These are phyloP conservation scores for Podaxis mareebaensis DNA, from an alignment of 768 basidiomycete genomes.

Conservation along the genomic window DNA sequence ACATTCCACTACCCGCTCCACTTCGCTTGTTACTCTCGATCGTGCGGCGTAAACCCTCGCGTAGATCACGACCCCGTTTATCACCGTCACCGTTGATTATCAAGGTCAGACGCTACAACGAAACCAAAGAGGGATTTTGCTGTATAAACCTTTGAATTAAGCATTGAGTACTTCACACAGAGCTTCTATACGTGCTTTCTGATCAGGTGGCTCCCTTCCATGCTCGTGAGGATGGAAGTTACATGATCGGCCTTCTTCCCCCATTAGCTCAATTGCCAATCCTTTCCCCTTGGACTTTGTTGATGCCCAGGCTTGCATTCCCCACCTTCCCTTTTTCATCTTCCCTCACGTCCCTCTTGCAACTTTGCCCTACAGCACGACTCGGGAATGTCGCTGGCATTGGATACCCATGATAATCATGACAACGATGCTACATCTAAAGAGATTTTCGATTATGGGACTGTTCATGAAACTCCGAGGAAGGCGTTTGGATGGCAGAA, in stretches of 20 bases:
- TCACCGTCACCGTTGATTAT: not conserved
- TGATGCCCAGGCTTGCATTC: not conserved
- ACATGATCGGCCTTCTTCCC: not conserved
- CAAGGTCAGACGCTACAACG: not conserved
- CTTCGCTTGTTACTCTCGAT: not conserved
- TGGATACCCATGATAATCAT: not conserved
- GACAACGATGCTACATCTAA: not conserved
- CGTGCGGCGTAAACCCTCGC: not conserved
- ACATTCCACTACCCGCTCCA: not conserved
- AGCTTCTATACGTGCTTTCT: not conserved
- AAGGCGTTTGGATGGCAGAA: conserved; percentile 9
- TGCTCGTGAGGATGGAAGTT: not conserved
- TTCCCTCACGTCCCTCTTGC: not conserved
- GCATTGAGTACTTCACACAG: not conserved
- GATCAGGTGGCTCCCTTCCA: not conserved
- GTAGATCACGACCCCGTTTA: not conserved
- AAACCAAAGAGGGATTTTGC: not conserved
- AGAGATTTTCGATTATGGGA: not conserved
- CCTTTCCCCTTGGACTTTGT: not conserved
- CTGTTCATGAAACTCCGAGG: not conserved
- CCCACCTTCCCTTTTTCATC: not conserved
- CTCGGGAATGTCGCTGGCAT: not conserved
- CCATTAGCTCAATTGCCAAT: not conserved
- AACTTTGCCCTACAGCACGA: not conserved
- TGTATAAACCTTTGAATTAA: not conserved